Evolutionary conservation across 2,329 filamentous ascomycete species (phyloP).

Genomic region (Diplocarpon mali): DNA sequence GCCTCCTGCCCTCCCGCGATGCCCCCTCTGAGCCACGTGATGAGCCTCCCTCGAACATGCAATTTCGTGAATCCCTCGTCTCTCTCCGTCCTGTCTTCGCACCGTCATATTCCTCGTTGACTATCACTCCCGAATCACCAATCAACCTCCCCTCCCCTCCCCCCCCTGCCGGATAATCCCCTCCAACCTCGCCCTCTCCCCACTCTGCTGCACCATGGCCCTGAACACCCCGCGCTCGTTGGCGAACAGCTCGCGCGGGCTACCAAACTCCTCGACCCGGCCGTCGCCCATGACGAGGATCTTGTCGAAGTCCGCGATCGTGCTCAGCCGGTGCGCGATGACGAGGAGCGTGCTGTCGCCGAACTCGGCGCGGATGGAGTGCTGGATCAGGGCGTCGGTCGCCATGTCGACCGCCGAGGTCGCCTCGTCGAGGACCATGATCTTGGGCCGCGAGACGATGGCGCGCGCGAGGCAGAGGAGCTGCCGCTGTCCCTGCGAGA

Average conservation of each 20-base stretch:
- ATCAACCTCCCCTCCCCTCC: too few relatives aligned
- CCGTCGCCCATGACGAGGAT: conserved; percentile 63
- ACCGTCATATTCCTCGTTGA: too few relatives aligned
- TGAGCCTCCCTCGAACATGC: too few relatives aligned
- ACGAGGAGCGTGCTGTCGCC: conserved; percentile 57
- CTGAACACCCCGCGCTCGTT: conserved; percentile 38
- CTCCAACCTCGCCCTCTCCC: conserved; percentile 35
- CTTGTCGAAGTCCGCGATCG: conserved; percentile 66
- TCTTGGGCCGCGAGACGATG: conserved; percentile 60
- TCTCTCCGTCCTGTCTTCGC: too few relatives aligned
- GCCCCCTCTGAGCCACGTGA: too few relatives aligned
- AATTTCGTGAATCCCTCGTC: too few relatives aligned
- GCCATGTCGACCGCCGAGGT: conserved; percentile 70
- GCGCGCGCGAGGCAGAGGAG: conserved; percentile 64
- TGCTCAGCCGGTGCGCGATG: conserved; percentile 66
- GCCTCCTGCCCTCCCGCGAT: too few relatives aligned
- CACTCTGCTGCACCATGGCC: conserved; percentile 52
- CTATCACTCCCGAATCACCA: too few relatives aligned
- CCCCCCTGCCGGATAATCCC: background rate
- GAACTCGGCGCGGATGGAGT: conserved; percentile 62
- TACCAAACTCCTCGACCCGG: conserved; percentile 54
- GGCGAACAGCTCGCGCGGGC: conserved; percentile 50
- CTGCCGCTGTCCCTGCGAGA: conserved; percentile 67
- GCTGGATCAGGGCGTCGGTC: conserved; percentile 64
- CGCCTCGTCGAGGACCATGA: conserved; percentile 73